These are phyloP conservation scores for Aspergillus cavernicola DNA, from an alignment of 495 filamentous ascomycete species.

Conservation along the genomic window DNA sequence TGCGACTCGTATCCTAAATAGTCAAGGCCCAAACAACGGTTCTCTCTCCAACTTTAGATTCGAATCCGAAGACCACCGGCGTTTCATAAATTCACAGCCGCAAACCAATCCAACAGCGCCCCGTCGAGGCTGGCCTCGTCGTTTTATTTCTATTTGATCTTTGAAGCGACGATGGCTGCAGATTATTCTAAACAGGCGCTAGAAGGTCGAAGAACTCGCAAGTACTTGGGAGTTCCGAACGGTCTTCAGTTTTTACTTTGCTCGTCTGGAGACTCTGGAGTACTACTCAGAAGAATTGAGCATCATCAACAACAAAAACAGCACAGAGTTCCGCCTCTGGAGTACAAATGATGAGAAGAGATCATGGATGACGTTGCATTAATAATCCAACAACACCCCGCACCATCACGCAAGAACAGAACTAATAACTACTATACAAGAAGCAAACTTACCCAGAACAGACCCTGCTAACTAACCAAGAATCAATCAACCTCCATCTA, in stretches of 20 bases:
- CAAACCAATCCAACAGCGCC: conserved; percentile 2
- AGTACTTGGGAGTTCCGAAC: background rate
- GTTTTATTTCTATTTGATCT: background rate
- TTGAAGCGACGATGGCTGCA: conserved; percentile 2
- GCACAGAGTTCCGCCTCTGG: too few species aligned
- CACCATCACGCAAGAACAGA: conserved; percentile 9
- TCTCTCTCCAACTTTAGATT: background rate
- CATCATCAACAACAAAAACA: too few species aligned
- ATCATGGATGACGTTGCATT: conserved; percentile 4
- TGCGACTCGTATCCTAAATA: too few species aligned
- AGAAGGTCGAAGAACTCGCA: background rate
- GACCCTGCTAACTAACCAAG: background rate
- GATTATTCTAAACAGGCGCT: conserved; percentile 3
- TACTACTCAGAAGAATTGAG: too few species aligned
- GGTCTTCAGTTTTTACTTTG: too few species aligned
- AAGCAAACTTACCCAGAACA: background rate
- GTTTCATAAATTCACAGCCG: background rate
- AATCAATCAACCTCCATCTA: too few species aligned
- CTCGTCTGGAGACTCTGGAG: too few species aligned
- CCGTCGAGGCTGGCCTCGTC: background rate
- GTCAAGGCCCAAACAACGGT: background rate
- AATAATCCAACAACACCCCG: background rate
- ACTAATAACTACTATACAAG: background rate
- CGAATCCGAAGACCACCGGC: background rate
- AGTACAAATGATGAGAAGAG: too few species aligned